phyloP scores from a whole-genome alignment of 495 filamentous ascomycete genomes.

The Tuber magnatum region DNA sequence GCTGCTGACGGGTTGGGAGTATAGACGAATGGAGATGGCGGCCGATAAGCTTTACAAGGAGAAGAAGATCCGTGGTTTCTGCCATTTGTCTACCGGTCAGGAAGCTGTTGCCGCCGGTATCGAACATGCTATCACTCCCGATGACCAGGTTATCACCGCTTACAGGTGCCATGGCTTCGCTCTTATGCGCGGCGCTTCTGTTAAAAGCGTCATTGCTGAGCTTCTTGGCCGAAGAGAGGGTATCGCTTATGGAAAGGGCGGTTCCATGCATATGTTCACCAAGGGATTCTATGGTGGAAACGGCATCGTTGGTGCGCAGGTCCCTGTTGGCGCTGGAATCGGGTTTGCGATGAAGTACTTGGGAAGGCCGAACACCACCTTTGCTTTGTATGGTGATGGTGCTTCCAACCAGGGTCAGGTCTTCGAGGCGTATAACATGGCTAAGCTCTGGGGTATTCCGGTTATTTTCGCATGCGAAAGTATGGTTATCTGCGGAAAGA shows the following conservation, averaged over 20 bases:
- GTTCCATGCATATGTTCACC: conserved; percentile 99
- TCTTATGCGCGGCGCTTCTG: conserved; percentile 85
- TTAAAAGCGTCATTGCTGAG: conserved; percentile 93
- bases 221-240: conserved; percentile 88
- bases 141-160: conserved; percentile 91
- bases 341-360: conserved; percentile 96
- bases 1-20: conserved; percentile 14
- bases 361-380: conserved; percentile 70
- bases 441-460: conserved; percentile 95
- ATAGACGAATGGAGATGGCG: conserved; percentile 98
- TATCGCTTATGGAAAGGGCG: conserved; percentile 97
- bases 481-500: conserved; percentile 47
- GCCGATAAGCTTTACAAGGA: conserved; percentile 97
- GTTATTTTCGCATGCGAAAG: conserved; percentile 96
- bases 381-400: conserved; percentile 93
- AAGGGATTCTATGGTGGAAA: conserved; percentile 98
- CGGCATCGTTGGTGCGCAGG: conserved; percentile 97
- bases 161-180: conserved; percentile 99
- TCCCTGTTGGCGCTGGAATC: conserved; percentile 92
- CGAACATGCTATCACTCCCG: conserved; percentile 84
- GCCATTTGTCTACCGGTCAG: conserved; percentile 94
- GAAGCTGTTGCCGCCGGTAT: conserved; percentile 96
- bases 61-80: conserved; percentile 99
- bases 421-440: conserved; percentile 99
- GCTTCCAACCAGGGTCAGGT: conserved; percentile 98